Evolutionary conservation across 495 filamentous ascomycete species (phyloP).

Genomic region (Rusavskia elegans): DNA sequence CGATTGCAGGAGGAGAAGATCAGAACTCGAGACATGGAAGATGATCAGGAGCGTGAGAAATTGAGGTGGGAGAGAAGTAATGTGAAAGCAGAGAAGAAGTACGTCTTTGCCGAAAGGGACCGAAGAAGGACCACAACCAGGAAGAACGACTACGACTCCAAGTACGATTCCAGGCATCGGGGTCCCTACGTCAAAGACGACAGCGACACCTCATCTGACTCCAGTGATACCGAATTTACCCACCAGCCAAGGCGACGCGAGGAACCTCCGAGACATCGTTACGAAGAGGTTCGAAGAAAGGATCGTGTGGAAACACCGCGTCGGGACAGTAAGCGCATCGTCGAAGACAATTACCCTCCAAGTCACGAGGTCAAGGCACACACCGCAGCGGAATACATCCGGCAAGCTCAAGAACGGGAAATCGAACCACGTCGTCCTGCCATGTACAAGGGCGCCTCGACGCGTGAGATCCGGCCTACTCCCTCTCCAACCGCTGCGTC

Average conservation of each 20-base stretch:
- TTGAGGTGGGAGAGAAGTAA: constrained; percentile 8
- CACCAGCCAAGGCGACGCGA: constrained; percentile 3
- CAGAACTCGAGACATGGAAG: constrained; percentile 18
- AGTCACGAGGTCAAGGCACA: constrained; percentile 17
- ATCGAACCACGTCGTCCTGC: constrained; percentile 1
- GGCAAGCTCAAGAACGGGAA: constrained; percentile 7
- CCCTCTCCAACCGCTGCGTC: constrained; percentile 1
- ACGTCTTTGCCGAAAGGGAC: constrained; percentile 15
- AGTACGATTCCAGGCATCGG: constrained; percentile 14
- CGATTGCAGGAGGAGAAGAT: constrained; percentile 16
- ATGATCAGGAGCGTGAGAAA: constrained; percentile 17
- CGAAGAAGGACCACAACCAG: constrained; percentile 35
- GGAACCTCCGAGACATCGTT: constrained; percentile 4
- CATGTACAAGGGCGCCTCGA: constrained; percentile 6
- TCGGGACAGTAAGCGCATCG: constrained; percentile 7
- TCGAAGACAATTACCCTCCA: constrained; percentile 7
- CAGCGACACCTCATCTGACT: constrained; percentile 16
- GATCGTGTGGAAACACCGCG: constrained; percentile 6
- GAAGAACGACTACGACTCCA: constrained; percentile 30
- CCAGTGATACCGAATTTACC: constrained; percentile 3
- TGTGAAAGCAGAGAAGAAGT: constrained; percentile 7
- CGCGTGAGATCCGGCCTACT: constrained; percentile 2
- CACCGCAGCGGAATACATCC: constrained; percentile 25
- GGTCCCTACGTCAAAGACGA: constrained; percentile 18
- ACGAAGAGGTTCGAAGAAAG: constrained; percentile 7